These are phyloP conservation scores for Litsea cubeba DNA, from an alignment of 164 flowering plant genomes.

Conservation along the genomic window DNA sequence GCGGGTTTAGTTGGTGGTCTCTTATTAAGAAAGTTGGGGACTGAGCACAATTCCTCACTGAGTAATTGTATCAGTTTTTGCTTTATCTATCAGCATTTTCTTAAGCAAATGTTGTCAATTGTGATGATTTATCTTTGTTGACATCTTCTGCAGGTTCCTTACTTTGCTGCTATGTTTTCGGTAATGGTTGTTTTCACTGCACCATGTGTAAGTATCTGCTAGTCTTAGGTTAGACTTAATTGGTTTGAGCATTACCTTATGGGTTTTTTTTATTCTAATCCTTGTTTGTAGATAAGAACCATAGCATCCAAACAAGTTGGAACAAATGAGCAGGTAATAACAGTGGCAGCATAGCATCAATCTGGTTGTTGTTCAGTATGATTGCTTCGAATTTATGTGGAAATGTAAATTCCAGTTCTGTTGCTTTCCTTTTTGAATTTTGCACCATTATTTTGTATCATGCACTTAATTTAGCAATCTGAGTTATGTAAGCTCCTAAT, in stretches of 20 bases:
- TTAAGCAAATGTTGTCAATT: too few relatives aligned
- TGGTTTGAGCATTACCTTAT: constrained; percentile 6
- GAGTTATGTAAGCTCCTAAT: too few relatives aligned
- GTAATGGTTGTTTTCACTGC: constrained; percentile 35
- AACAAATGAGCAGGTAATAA: constrained; percentile 69
- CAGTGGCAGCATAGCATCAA: not conserved
- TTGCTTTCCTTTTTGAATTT: not conserved
- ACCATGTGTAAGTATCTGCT: constrained; percentile 62
- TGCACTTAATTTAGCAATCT: too few relatives aligned
- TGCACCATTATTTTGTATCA: too few relatives aligned
- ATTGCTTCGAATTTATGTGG: not conserved
- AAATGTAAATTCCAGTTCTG: not conserved
- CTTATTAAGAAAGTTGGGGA: too few relatives aligned
- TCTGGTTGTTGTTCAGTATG: not conserved
- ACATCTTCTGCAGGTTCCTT: constrained; percentile 42
- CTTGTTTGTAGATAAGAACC: constrained; percentile 56
- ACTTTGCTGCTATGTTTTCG: constrained; percentile 39
- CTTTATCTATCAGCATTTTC: too few relatives aligned
- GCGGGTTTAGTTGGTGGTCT: too few relatives aligned
- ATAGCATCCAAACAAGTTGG: constrained; percentile 89
- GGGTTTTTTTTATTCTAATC: not conserved
- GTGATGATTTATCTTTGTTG: not conserved
- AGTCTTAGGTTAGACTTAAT: not conserved
- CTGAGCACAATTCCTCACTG: too few relatives aligned
- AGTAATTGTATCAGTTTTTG: too few relatives aligned